phyloP scores from a whole-genome alignment of 768 basidiomycete genomes.

The Calocera cornea region DNA sequence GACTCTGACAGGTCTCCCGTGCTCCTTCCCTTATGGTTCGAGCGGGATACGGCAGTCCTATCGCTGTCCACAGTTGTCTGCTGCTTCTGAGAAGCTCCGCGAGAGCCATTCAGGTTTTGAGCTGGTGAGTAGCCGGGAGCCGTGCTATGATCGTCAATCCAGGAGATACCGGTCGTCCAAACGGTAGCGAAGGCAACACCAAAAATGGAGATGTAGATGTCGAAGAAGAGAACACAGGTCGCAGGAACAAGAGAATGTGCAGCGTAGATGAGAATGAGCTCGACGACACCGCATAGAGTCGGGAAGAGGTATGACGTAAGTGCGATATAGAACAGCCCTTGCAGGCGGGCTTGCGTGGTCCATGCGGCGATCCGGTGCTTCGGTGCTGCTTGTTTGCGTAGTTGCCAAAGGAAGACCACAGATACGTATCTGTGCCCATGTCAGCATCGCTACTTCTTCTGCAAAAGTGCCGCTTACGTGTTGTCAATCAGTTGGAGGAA shows the following conservation, averaged over 20 bases:
- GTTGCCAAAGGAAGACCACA: conserved; percentile 20
- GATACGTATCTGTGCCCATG: conserved; percentile 15
- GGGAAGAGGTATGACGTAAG: conserved; percentile 31
- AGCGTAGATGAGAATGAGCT: conserved; percentile 21
- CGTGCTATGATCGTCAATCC: conserved; percentile 2
- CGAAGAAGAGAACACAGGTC: conserved; percentile 10
- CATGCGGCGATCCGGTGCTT: conserved; percentile 10
- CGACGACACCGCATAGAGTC: conserved; percentile 25
- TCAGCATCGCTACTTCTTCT: not conserved
- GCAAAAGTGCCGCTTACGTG: not conserved
- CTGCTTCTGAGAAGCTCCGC: not conserved
- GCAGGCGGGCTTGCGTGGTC: conserved; percentile 18
- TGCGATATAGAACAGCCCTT: conserved; percentile 27
- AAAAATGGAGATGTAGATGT: conserved; percentile 26
- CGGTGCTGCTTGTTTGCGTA: conserved; percentile 5
- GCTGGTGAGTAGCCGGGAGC: not conserved
- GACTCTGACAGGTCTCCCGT: not conserved
- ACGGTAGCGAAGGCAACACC: conserved; percentile 29
- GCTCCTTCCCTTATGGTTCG: not conserved
- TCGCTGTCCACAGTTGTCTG: not conserved
- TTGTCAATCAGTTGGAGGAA: conserved; percentile 1
- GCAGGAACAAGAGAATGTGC: not conserved
- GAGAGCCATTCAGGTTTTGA: not conserved
- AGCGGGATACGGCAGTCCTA: not conserved
- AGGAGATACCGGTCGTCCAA: conserved; percentile 20